phyloP scores from a whole-genome alignment of 129 eudicot species.

The Flaveria sonorensis region DNA sequence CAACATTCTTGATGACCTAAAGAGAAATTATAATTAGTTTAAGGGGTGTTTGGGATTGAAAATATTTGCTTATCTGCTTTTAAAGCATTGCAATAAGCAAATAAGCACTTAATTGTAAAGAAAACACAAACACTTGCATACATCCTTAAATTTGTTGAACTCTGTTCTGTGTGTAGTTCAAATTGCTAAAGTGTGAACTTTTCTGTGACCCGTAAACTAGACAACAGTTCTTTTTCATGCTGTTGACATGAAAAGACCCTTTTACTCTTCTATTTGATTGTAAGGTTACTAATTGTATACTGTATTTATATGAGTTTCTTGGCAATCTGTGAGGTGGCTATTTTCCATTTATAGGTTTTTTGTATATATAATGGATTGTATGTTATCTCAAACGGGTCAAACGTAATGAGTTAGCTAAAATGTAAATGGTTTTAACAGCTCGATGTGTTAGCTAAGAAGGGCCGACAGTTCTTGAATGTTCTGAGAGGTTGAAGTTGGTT shows the following conservation, averaged over 20 bases:
- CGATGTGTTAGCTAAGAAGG: too few species aligned
- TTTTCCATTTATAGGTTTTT: neutral
- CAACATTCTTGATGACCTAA: neutral
- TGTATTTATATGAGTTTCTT: neutral
- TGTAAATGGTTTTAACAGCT: neutral
- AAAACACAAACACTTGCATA: neutral
- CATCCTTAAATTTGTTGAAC: neutral
- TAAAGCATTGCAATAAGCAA: neutral
- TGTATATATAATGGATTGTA: neutral
- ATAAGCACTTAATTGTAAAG: neutral
- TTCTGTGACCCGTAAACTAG: neutral
- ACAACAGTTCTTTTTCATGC: neutral
- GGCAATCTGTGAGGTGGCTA: neutral
- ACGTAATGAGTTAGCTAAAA: neutral
- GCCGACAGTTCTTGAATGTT: too few species aligned
- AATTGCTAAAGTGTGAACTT: too few species aligned
- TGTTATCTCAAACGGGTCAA: neutral
- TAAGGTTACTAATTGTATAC: neutral
- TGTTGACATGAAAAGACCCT: neutral
- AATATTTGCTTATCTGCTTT: too few species aligned
- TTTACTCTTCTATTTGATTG: neutral
- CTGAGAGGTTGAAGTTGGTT: too few species aligned
- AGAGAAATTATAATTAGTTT: neutral
- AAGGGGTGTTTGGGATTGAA: neutral
- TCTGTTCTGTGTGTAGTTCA: neutral